Conservation (phyloP, 2,329 filamentous ascomycete species). For the Neofusicoccum ribis region DNA sequence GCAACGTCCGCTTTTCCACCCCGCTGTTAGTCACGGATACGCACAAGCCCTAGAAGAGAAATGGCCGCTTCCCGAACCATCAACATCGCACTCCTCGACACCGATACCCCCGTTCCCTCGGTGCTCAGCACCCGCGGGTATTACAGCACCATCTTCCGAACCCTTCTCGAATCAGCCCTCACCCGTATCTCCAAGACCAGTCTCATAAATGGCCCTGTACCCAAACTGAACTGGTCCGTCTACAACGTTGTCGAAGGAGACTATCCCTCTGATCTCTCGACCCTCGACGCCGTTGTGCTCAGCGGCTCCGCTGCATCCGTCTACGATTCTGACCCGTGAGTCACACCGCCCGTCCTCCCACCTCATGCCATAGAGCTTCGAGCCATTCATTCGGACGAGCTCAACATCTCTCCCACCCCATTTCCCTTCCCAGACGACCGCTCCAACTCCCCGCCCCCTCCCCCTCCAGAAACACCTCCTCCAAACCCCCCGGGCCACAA, state of each 20-base stretch:
- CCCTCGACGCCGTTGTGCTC: constrained; percentile 42
- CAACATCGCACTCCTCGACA: constrained; percentile 33
- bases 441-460: no score
- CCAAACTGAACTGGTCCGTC: constrained; percentile 31
- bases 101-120: constrained; percentile 31
- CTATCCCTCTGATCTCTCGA: constrained; percentile 34
- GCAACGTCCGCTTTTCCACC: neutral
- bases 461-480: no score
- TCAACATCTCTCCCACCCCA: no score
- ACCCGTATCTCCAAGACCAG: constrained; percentile 20
- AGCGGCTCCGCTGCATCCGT: constrained; percentile 35
- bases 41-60: neutral
- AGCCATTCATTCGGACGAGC: constrained; percentile 10
- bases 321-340: constrained; percentile 21
- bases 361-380: neutral
- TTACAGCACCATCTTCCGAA: constrained; percentile 35
- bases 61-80: constrained; percentile 17
- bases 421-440: no score
- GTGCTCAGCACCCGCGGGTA: constrained; percentile 26
- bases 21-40: neutral
- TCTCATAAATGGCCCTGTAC: neutral
- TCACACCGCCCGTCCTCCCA: neutral
- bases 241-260: constrained; percentile 39
- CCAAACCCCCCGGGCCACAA: no score
- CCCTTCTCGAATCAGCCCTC: constrained; percentile 27